Conservation (phyloP, 2,329 filamentous ascomycete species). For the Fusarium nurragi region DNA sequence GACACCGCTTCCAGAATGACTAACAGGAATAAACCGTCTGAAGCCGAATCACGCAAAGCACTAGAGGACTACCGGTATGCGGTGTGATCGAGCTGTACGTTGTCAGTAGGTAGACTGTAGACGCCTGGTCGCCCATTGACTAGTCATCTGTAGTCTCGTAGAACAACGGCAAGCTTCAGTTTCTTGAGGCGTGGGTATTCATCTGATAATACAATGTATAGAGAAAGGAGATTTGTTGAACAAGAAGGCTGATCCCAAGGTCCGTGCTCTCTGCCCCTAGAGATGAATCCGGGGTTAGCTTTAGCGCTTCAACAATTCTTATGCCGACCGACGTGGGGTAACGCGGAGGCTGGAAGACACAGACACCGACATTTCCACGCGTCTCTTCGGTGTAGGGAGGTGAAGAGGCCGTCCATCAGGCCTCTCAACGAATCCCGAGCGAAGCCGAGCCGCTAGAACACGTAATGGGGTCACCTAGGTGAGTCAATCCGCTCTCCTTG, state of each 20-base stretch:
- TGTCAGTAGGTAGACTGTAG: too few species aligned
- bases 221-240: background rate
- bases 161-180: background rate
- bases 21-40: slow-evolving; percentile 3
- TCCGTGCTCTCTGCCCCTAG: slow-evolving; percentile 24
- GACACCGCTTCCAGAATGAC: background rate
- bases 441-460: slow-evolving; percentile 33
- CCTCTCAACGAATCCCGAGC: slow-evolving; percentile 28
- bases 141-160: background rate
- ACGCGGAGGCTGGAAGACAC: background rate
- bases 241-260: slow-evolving; percentile 7
- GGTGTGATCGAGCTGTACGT: background rate
- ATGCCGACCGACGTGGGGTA: slow-evolving; percentile 19
- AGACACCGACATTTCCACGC: background rate
- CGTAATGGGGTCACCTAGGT: slow-evolving; percentile 33
- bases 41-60: slow-evolving; percentile 17
- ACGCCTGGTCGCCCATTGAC: background rate
- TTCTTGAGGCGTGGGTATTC: background rate
- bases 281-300: slow-evolving; percentile 34
- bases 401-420: background rate
- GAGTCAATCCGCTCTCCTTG: slow-evolving; percentile 22
- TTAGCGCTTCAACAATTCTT: slow-evolving; percentile 26
- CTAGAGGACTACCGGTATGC: background rate
- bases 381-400: background rate
- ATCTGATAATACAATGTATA: background rate